Evolutionary conservation across 495 filamentous ascomycete species (phyloP), one percentile per base, ranked within the genome.

Genomic region (Hypoxylon lienhwacheense): DNA sequence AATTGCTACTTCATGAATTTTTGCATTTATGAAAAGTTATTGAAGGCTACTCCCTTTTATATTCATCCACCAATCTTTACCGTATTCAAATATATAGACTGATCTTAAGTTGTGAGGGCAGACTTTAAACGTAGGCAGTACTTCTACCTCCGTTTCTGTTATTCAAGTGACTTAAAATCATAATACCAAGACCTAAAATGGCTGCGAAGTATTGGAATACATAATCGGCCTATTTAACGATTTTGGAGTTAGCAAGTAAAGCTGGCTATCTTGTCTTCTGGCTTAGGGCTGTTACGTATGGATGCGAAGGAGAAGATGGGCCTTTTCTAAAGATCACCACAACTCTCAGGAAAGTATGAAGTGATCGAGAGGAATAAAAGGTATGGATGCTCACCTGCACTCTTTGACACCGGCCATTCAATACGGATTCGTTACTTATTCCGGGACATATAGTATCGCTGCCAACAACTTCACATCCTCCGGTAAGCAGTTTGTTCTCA

Each of bases 141-240:
- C n/a, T n/a, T n/a, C n/a, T n/a, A n/a, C n/a, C n/a, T n/a, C n/a
- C n/a, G n/a, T n/a, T n/a, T n/a, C n/a, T n/a, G n/a, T n/a, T n/a
- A n/a, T n/a, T n/a, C n/a, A n/a, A n/a, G n/a, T n/a, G n/a, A n/a
- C n/a, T n/a, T n/a, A n/a, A n/a, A n/a, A n/a, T n/a, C n/a, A n/a
- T n/a, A n/a, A n/a, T n/a, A n/a, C n/a, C n/a, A n/a, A n/a, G n/a
- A n/a, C n/a, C n/a, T n/a, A n/a, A n/a, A n/a, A n/a, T n/a, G n/a
- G n/a, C n/a, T n/a, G 50, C 63, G 15, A 74, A 32, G 34, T 73
- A 74, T 45, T 70, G 61, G 25, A 74, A 60, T 5, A 70, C 52
- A 49, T 69, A 67, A 39, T 70, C 67, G 24, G 67, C 63, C 29
- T 41, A 16, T 2, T 16, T 8, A 2, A 41, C 6, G 5, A 14